Evolutionary conservation across 768 basidiomycete species (phyloP).

Genomic region (Tylopilus rubrobrunneus): DNA sequence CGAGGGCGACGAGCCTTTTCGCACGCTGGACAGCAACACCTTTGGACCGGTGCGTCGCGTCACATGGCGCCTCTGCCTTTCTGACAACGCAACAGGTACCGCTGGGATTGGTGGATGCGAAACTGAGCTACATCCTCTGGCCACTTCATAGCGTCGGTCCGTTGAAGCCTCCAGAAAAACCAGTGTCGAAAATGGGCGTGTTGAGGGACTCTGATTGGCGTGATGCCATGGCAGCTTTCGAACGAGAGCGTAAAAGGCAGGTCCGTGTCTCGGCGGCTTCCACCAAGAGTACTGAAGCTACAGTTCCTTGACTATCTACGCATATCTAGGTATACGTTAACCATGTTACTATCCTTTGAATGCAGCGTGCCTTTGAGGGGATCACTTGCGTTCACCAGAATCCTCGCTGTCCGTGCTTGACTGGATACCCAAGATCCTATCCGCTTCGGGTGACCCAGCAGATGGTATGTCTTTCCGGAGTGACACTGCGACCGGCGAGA

Average conservation of each 20-base stretch:
- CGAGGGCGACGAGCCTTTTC: constrained; percentile 44
- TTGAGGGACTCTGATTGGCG: constrained; percentile 25
- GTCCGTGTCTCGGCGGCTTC: constrained; percentile 14
- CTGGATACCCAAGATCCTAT: constrained; percentile 38
- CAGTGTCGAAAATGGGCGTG: constrained; percentile 13
- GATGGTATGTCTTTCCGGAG: constrained; percentile 41
- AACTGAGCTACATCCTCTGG: constrained; percentile 48
- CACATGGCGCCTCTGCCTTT: background rate
- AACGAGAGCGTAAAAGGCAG: constrained; percentile 26
- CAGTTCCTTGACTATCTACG: background rate
- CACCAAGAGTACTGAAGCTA: background rate
- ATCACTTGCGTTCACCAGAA: background rate
- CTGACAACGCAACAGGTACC: constrained; percentile 32
- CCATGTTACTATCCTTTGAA: background rate
- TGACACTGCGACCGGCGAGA: constrained; percentile 42
- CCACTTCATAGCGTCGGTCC: constrained; percentile 46
- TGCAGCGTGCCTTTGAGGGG: background rate
- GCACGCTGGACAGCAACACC: constrained; percentile 66
- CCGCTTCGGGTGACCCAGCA: constrained; percentile 43
- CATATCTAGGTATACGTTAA: background rate
- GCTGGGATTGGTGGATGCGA: constrained; percentile 47
- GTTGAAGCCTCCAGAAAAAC: constrained; percentile 21
- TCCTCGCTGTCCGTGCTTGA: constrained; percentile 2
- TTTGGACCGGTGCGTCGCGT: constrained; percentile 58
- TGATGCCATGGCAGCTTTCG: constrained; percentile 28